Conservation (phyloP, 305 asterid genomes). For the Stenogyne calaminthoides region DNA sequence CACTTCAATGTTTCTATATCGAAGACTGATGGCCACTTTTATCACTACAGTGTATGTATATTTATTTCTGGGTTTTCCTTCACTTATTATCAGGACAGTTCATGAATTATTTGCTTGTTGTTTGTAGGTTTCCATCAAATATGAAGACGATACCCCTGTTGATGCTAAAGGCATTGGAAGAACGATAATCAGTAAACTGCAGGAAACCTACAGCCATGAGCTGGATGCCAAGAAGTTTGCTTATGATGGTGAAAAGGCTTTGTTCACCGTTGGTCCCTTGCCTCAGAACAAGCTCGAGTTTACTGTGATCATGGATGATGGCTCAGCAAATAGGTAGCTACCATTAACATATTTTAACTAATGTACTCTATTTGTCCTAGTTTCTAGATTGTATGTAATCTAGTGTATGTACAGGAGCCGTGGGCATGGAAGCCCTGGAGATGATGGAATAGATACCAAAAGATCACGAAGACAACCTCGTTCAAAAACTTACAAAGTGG, state of each 20-base stretch:
- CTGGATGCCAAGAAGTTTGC: constrained; percentile 58
- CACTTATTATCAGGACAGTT: not conserved
- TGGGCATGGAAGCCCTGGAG: constrained; percentile 44
- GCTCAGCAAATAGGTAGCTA: constrained; percentile 44
- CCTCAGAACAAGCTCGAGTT: constrained; percentile 66
- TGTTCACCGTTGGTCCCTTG: constrained; percentile 69
- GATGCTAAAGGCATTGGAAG: constrained; percentile 77
- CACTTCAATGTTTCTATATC: constrained; percentile 54
- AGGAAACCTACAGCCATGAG: constrained; percentile 53
- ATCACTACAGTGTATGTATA: constrained; percentile 59
- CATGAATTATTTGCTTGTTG: not conserved
- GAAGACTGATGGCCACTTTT: constrained; percentile 51
- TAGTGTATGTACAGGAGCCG: constrained; percentile 31
- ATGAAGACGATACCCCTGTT: constrained; percentile 63
- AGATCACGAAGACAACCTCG: constrained; percentile 46
- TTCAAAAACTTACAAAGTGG: constrained; percentile 58
- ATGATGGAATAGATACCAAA: constrained; percentile 44
- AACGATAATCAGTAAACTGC: constrained; percentile 51
- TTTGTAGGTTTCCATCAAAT: constrained; percentile 55
- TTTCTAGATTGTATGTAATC: not conserved
- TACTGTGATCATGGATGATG: constrained; percentile 56
- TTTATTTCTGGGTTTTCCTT: not conserved
- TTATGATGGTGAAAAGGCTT: constrained; percentile 69
- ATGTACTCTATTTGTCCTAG: not conserved
- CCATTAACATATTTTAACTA: too few relatives aligned